phyloP scores from a whole-genome alignment of 192 early-diverging fungal species.

The Entomortierella lignicola region DNA sequence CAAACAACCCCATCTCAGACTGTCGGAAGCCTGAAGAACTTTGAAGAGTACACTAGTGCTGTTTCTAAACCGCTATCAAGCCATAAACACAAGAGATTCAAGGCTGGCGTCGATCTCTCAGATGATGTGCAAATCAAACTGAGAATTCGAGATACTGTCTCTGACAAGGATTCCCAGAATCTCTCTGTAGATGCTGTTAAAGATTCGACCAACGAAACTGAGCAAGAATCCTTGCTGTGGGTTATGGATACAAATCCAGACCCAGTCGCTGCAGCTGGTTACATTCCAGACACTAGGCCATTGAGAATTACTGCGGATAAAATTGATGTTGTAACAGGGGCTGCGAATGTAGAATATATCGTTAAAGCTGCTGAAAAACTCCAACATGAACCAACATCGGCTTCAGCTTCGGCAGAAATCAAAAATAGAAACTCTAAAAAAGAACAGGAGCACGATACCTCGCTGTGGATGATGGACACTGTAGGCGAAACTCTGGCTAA shows the following conservation, averaged over 20 bases:
- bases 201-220: background rate
- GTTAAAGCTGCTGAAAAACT: background rate
- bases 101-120: background rate
- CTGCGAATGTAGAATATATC: background rate
- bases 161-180: background rate
- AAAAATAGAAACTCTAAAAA: background rate
- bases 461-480: constrained; percentile 20
- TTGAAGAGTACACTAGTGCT: background rate
- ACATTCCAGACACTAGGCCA: background rate
- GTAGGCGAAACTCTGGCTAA: background rate
- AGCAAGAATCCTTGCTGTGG: constrained; percentile 2
- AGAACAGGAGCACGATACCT: background rate
- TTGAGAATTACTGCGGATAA: background rate
- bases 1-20: no score
- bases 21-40: no score
- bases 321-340: background rate
- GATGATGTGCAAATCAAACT: background rate
- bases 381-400: background rate
- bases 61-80: no score
- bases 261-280: background rate
- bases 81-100: background rate
- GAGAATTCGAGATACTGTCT: background rate
- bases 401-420: no score
- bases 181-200: background rate
- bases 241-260: constrained; percentile 19